These are phyloP conservation scores for Xylaria sp. DNA, from an alignment of 2,329 filamentous ascomycete species.

Conservation along the genomic window DNA sequence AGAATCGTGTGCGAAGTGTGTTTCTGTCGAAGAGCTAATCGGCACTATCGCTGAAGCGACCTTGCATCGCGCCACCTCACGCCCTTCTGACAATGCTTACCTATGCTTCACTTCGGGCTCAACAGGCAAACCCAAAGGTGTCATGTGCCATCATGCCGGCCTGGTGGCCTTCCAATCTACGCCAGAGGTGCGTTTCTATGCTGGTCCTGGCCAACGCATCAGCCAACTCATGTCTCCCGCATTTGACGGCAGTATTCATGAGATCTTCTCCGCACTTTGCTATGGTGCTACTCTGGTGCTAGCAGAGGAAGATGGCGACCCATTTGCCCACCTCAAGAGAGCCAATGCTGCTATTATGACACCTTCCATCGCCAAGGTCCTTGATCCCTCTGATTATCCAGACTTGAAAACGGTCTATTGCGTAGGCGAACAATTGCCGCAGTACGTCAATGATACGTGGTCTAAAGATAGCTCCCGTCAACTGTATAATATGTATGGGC, in stretches of 20 bases:
- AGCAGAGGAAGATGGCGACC: constrained; percentile 29
- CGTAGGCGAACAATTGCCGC: constrained; percentile 22
- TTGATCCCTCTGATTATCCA: constrained; percentile 43
- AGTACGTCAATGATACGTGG: constrained; percentile 6
- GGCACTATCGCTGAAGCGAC: too few relatives aligned
- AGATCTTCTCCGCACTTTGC: constrained; percentile 46
- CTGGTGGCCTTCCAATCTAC: constrained; percentile 45
- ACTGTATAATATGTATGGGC: constrained; percentile 53
- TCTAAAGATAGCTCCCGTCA: too few relatives aligned
- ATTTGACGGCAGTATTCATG: constrained; percentile 53
- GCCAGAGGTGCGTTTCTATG: constrained; percentile 42
- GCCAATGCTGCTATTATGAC: constrained; percentile 46
- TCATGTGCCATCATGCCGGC: constrained; percentile 44
- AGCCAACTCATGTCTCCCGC: constrained; percentile 50
- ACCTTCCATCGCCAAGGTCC: constrained; percentile 44
- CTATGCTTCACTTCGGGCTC: constrained; percentile 53
- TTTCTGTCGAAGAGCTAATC: background rate
- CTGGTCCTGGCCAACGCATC: constrained; percentile 41
- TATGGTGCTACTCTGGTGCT: constrained; percentile 49
- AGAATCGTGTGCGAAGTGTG: background rate
- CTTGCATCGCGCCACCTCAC: background rate
- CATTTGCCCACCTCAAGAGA: constrained; percentile 26
- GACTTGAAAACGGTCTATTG: constrained; percentile 43
- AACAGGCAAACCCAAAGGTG: constrained; percentile 51
- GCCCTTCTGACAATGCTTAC: constrained; percentile 39